Evolutionary conservation across 2,329 filamentous ascomycete species (phyloP), one percentile per base, ranked within the genome.

Genomic region (Colletotrichum trifolii): DNA sequence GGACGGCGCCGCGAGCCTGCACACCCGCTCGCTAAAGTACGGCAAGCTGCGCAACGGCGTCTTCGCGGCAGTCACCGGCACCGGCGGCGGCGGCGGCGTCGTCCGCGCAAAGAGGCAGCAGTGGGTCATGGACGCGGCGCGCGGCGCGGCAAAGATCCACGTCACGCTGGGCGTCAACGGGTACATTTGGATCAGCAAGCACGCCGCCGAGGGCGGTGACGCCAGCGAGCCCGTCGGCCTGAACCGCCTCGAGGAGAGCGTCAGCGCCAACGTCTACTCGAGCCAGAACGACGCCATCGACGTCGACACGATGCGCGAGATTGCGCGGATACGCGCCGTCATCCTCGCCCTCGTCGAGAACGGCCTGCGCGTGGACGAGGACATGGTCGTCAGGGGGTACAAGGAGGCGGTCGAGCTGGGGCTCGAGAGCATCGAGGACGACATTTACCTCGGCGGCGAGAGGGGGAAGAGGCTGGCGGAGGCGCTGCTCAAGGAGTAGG

Each of bases 11-110:
- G 94, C 96, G 1, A 90, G 90, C 63, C 82, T 99, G 73, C 96
- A 99, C 80, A 98, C 96, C 8, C 88, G 96, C 66, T 92, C 88
- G 69, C 80, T 98, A 73, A 94, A 95, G 75, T 99, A 98, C 79
- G 96, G 96, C 48, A 99, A 99, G 81, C 83, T 99, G 72, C 85
- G 95, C 55, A 99, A 99, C 77, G 96, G 96, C 4, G 85, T 96
- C 3, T 98, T 99, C 74, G 85, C 96, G 59, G 87, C 89, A 54
- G 91, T 98, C 2, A 86, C 86, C 8, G 94, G 94, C 1, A 90
- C 91, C 0, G 94, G 94, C 0, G 92, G 92, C 4, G 95, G 94
- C 7, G 95, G 95, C 3, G 90, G 89, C 3, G 94, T 98, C 2
- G 93, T 97, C 36, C 83, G 96, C 56, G 88, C 90, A 33, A 87